Percentiles rank a stretch among this genome's conserved stretches.
phyloP scores from a whole-genome alignment of 495 filamentous ascomycete species.

The Penicillium fimorum region DNA sequence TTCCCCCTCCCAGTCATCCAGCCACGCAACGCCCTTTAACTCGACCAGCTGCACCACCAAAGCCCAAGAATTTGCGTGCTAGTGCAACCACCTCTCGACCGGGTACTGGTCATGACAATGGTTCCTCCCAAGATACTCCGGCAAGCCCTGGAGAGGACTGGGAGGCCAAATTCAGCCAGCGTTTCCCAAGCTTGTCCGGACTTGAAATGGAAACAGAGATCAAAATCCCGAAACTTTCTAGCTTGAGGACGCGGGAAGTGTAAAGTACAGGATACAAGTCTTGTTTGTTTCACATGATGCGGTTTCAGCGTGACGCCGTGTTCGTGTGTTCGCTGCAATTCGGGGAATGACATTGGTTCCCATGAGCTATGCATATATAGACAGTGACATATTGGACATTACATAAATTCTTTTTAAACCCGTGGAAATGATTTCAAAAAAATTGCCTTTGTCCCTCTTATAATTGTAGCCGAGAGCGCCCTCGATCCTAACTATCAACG shows the following conservation, averaged over 20 bases:
- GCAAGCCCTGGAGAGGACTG: constrained; percentile 54
- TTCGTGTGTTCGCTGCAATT: constrained; percentile 15
- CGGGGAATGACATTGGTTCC: constrained; percentile 26
- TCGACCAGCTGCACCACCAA: constrained; percentile 56
- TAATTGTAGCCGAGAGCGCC: background rate
- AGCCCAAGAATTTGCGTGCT: constrained; percentile 57
- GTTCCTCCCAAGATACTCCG: constrained; percentile 23
- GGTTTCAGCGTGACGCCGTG: constrained; percentile 25
- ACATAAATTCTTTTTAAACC: constrained; percentile 3
- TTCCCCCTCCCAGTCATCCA: constrained; percentile 24
- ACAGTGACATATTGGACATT: constrained; percentile 24
- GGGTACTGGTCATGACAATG: constrained; percentile 24
- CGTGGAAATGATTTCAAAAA: background rate
- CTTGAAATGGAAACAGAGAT: constrained; percentile 79
- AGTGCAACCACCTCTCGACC: constrained; percentile 32
- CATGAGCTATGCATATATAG: constrained; percentile 25
- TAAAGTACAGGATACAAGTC: constrained; percentile 19
- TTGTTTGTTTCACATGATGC: constrained; percentile 19
- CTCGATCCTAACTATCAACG: no score
- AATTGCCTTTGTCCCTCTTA: background rate
- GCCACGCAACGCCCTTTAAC: constrained; percentile 27
- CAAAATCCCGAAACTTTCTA: constrained; percentile 41
- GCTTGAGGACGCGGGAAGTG: constrained; percentile 44
- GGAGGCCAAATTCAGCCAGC: constrained; percentile 73
- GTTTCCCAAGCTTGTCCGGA: constrained; percentile 76